Evolutionary conservation across 306 rosid species (phyloP).

Genomic region (Trifolium pratense): DNA sequence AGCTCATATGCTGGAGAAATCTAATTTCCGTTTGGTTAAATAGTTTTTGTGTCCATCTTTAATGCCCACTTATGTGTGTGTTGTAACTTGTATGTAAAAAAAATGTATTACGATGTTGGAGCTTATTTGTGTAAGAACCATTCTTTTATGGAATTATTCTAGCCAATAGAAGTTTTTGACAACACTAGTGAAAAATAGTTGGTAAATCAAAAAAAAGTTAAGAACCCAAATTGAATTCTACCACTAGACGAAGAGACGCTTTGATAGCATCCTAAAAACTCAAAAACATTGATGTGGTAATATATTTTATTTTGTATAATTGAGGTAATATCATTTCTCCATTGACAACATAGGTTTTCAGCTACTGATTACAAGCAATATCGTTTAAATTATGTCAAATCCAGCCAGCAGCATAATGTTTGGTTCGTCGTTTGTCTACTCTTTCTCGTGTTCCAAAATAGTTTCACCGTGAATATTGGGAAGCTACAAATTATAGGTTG

Average conservation of each 20-base stretch:
- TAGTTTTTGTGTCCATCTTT: neutral
- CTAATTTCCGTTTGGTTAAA: no score
- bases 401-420: neutral
- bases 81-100: no score
- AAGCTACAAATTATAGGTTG: no score
- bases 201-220: neutral
- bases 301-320: neutral
- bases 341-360: neutral
- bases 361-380: neutral
- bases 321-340: neutral
- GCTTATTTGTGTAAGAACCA: neutral
- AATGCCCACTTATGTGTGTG: neutral
- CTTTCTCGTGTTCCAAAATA: no score
- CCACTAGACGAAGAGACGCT: neutral
- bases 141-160: no score
- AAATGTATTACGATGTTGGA: no score
- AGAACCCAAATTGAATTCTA: neutral
- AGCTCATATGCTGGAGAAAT: neutral
- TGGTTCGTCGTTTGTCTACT: no score
- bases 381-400: neutral
- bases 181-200: neutral
- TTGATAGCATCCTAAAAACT: neutral
- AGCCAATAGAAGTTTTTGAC: neutral
- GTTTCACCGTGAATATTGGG: no score
- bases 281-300: neutral